These are phyloP conservation scores for Sporobolomyces phaffii DNA, from an alignment of 768 basidiomycete species.

Conservation along the genomic window DNA sequence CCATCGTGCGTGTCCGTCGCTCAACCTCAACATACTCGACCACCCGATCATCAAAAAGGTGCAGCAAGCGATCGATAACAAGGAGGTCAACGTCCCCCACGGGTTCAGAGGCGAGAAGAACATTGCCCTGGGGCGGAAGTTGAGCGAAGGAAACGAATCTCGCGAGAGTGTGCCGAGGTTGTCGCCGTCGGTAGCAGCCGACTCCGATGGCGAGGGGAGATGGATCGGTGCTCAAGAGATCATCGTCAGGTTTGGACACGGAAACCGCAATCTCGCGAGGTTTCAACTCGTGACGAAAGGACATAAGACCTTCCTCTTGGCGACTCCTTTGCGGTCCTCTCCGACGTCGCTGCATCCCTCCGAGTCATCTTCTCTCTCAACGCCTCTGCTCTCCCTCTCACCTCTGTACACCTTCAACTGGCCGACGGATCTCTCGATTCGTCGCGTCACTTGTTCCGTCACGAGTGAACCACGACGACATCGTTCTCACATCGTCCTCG, in stretches of 20 bases:
- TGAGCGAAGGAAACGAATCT: not conserved
- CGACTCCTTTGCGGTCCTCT: not conserved
- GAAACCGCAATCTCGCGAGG: too few species aligned
- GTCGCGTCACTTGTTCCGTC: not conserved
- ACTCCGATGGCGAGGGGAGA: not conserved
- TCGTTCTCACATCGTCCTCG: conserved; percentile 3
- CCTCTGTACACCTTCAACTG: conserved; percentile 10
- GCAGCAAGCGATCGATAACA: not conserved
- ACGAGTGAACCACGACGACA: too few species aligned
- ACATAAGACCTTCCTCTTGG: not conserved
- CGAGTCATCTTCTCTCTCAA: not conserved
- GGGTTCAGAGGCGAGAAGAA: not conserved
- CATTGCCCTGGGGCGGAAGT: not conserved
- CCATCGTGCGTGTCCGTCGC: not conserved
- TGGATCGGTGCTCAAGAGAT: conserved; percentile 14
- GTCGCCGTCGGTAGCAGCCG: too few species aligned
- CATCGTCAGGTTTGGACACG: not conserved
- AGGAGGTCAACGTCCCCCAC: not conserved
- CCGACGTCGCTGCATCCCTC: not conserved
- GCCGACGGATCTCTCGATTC: not conserved
- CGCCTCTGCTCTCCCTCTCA: not conserved
- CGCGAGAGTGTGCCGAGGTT: too few species aligned
- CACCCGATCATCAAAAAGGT: not conserved
- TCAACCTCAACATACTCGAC: not conserved
- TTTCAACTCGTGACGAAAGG: conserved; percentile 13